These are phyloP conservation scores for Candida bentonensis DNA, from an alignment of 805 yeast species.

Conservation along the genomic window DNA sequence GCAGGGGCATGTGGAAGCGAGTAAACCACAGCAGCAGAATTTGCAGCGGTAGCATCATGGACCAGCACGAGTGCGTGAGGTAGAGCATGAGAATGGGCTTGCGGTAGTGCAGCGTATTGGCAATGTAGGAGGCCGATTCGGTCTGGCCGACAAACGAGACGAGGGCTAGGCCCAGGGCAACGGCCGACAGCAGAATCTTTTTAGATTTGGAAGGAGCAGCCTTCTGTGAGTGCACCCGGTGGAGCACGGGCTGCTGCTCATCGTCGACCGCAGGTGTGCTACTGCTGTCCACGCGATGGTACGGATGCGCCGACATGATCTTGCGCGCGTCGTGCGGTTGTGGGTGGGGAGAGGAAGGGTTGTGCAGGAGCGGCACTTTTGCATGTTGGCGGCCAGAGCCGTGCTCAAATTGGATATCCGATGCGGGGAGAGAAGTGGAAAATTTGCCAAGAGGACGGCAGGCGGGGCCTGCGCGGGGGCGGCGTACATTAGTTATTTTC, in stretches of 20 bases:
- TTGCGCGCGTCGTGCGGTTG: no score
- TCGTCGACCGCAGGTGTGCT: no score
- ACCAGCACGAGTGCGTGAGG: slow-evolving; percentile 71
- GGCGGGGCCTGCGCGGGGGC: no score
- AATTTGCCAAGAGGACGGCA: no score
- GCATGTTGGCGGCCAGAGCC: no score
- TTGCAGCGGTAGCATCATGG: slow-evolving; percentile 59
- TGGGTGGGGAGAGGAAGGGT: no score
- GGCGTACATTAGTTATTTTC: no score
- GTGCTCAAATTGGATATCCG: no score
- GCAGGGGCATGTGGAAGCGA: slow-evolving; percentile 25
- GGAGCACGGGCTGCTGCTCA: slow-evolving; percentile 1
- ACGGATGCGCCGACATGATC: no score
- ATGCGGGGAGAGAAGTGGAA: no score
- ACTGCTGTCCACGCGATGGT: no score
- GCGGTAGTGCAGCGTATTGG: slow-evolving; percentile 36
- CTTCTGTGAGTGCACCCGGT: background rate
- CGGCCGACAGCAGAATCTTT: slow-evolving; percentile 25
- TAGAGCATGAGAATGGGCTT: slow-evolving; percentile 52
- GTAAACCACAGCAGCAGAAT: slow-evolving; percentile 32
- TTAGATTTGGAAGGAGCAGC: background rate
- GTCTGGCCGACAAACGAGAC: slow-evolving; percentile 65
- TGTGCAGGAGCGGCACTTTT: no score
- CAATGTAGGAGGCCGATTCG: slow-evolving; percentile 60
- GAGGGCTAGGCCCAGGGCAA: slow-evolving; percentile 35